Evolutionary conservation across 495 filamentous ascomycete genomes (phyloP), one percentile per base, ranked within the genome.

Genomic region (Cudoniella acicularis): DNA sequence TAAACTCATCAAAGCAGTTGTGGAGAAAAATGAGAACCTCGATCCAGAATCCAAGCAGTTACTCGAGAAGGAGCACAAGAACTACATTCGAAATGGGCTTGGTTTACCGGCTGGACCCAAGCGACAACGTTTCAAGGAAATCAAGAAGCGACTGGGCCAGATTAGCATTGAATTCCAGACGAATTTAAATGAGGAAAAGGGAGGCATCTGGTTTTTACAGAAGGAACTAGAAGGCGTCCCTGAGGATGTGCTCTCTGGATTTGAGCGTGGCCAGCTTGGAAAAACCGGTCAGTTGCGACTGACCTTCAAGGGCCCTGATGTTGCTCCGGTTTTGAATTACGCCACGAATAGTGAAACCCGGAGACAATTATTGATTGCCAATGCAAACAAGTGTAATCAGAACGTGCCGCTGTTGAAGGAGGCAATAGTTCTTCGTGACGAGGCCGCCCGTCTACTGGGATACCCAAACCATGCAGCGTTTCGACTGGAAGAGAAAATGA

Each of bases 401-500:
- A 98, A 98, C 66, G 82, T 86, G 4, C 82, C 87, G 0, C 76
- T 98, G 17, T 98, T 98, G 80, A 83, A 79, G 56, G 94, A 97
- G 71, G 83, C 92, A 1, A 82, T 98, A 48, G 71, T 93, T 16
- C 79, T 98, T 56, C 88, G 95, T 17, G 94, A 98, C 64, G 95
- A 98, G 73, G 90, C 87, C 21, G 94, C 95, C 30, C 85, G 95
- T 51, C 75, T 98, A 41, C 77, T 98, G 22, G 92, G 91, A 4
- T 98, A 96, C 72, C 88, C 87, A 18, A 89, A 96, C 66, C 93
- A 97, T 73, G 94, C 94, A 26, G 83, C 90, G 20, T 92, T 96
- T 79, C 80, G 83, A 27, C 89, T 98, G 47, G 93, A 96, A 71
- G 89, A 94, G 59, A 97, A 96, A 82, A 98, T 98, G 95, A 92